These are phyloP conservation scores for Cyclocybe aegerita DNA, from an alignment of 768 basidiomycete genomes.

Conservation along the genomic window DNA sequence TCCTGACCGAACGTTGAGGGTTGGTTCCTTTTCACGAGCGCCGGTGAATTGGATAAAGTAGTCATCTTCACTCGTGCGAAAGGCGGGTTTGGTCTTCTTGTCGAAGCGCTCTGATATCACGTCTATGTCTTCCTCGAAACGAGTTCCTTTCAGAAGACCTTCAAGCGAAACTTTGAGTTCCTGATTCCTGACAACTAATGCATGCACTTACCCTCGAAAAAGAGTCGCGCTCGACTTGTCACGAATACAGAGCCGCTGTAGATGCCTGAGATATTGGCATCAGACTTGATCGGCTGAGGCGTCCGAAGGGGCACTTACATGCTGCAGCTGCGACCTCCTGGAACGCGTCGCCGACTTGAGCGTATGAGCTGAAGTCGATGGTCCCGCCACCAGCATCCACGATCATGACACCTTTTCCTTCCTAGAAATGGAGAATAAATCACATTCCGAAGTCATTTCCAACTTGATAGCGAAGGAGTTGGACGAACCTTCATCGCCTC, in stretches of 20 bases:
- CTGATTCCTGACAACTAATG: neutral
- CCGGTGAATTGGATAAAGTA: conserved; percentile 42
- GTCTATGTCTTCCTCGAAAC: conserved; percentile 34
- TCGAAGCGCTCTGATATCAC: conserved; percentile 40
- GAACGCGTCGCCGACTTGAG: too few relatives aligned
- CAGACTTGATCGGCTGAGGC: neutral
- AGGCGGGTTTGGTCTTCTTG: conserved; percentile 38
- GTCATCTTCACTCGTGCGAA: conserved; percentile 29
- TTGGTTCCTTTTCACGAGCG: conserved; percentile 33
- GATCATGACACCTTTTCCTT: conserved; percentile 13
- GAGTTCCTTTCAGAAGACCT: conserved; percentile 36
- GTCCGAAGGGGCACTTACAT: neutral
- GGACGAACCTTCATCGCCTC: conserved; percentile 26
- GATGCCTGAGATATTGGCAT: conserved; percentile 25
- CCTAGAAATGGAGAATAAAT: neutral
- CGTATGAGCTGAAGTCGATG: conserved; percentile 48
- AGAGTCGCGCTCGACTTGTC: conserved; percentile 31
- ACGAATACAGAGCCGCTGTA: conserved; percentile 45
- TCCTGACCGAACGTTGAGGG: conserved; percentile 37
- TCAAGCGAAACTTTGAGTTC: neutral
- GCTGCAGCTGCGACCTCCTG: too few relatives aligned
- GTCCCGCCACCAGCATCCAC: conserved; percentile 41
- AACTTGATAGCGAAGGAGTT: neutral
- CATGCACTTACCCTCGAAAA: conserved; percentile 31
- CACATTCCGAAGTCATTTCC: neutral